Percentiles rank a stretch among this genome's conserved stretches.
Evolutionary conservation across 2,329 filamentous ascomycete genomes (phyloP).

Genomic region (Simplicillium sp.): DNA sequence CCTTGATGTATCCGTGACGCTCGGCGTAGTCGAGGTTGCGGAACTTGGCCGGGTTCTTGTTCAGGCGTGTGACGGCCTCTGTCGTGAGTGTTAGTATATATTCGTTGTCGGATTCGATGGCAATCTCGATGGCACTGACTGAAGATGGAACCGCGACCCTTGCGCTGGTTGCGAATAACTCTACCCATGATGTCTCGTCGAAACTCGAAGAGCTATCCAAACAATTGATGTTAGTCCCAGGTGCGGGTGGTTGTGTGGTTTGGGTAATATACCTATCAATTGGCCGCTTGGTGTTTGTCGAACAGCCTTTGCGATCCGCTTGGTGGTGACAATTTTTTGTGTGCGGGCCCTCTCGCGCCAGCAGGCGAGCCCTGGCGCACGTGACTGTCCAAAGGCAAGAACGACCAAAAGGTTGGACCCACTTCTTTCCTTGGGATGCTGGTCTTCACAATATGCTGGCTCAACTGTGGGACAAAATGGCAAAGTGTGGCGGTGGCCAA

Average conservation of each 20-base stretch:
- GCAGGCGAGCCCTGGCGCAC: constrained; percentile 21
- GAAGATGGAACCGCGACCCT: constrained; percentile 51
- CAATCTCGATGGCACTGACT: constrained; percentile 27
- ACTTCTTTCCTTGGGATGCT: background rate
- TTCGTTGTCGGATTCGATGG: constrained; percentile 11
- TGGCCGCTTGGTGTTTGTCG: constrained; percentile 29
- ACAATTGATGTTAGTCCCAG: constrained; percentile 17
- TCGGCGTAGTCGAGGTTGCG: constrained; percentile 93
- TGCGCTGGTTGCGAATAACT: constrained; percentile 58
- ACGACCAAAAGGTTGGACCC: background rate
- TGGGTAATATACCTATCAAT: constrained; percentile 25
- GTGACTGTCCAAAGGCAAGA: constrained; percentile 14
- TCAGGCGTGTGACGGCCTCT: constrained; percentile 80
- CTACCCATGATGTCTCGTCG: constrained; percentile 39
- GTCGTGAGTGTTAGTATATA: constrained; percentile 22
- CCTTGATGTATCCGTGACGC: constrained; percentile 94
- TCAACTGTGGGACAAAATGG: too few relatives aligned
- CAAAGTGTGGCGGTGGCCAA: constrained; percentile 1
- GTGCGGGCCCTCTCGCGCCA: constrained; percentile 17
- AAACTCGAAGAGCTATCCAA: constrained; percentile 18
- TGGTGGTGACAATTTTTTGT: constrained; percentile 26
- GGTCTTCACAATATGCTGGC: too few relatives aligned
- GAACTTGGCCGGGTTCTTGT: constrained; percentile 82
- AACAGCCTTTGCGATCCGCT: constrained; percentile 18
- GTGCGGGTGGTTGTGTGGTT: constrained; percentile 10